Evolutionary conservation across 495 filamentous ascomycete genomes (phyloP).

Genomic region (Hypoxylon cercidicola): DNA sequence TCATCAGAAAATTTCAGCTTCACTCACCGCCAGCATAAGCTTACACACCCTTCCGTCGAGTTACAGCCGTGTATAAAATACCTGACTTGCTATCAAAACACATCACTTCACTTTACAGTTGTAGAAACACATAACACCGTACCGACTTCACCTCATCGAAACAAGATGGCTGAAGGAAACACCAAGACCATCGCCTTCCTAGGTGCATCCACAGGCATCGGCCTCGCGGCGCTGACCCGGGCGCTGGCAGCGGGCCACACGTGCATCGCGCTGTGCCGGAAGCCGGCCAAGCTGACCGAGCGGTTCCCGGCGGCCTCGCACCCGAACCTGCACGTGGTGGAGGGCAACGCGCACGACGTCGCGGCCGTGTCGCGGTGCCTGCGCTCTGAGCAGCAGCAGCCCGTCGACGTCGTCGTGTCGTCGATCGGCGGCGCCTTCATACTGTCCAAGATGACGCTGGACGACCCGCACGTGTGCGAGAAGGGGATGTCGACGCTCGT

Average conservation of each 20-base stretch:
- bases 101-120: no score
- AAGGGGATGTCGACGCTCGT: constrained; percentile 61
- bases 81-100: no score
- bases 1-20: no score
- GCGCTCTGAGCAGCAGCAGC: constrained; percentile 22
- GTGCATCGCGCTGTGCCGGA: constrained; percentile 67
- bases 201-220: constrained; percentile 66
- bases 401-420: constrained; percentile 56
- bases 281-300: constrained; percentile 67
- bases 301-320: constrained; percentile 49
- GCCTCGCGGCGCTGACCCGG: constrained; percentile 57
- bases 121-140: no score
- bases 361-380: constrained; percentile 52
- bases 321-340: constrained; percentile 57
- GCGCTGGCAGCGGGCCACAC: constrained; percentile 63
- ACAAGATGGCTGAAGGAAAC: constrained; percentile 11
- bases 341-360: constrained; percentile 64
- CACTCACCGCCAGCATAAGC: not conserved
- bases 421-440: constrained; percentile 57
- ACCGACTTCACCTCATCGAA: not conserved
- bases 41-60: no score
- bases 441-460: constrained; percentile 47
- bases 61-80: no score
- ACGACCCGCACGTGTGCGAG: constrained; percentile 68
- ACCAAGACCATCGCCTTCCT: constrained; percentile 63